Conservation (phyloP, 495 filamentous ascomycete species). For the Penicillium dipodomyicola region DNA sequence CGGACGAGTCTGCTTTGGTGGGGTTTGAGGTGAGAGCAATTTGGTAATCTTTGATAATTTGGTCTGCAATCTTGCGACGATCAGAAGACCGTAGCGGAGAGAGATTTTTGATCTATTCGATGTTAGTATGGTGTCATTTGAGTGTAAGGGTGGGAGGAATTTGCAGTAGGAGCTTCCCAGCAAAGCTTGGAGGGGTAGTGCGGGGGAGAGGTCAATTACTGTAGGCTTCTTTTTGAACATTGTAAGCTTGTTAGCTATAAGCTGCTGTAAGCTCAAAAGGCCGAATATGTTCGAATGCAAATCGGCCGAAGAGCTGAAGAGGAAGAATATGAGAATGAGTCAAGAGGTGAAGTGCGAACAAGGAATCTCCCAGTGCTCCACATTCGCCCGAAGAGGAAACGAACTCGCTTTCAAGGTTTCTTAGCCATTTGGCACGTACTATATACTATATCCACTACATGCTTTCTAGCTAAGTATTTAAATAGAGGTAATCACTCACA, state of each 20-base stretch:
- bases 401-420: neutral
- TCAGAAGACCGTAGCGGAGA: constrained; percentile 70
- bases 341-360: constrained; percentile 1
- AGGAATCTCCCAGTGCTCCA: constrained; percentile 2
- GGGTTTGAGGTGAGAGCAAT: constrained; percentile 45
- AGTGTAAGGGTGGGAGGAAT: too few relatives aligned
- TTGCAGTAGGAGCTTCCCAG: neutral
- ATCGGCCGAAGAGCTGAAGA: neutral
- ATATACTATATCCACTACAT: too few relatives aligned
- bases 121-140: constrained; percentile 1
- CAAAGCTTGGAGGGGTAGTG: constrained; percentile 24
- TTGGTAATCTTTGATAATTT: constrained; percentile 63
- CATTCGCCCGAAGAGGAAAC: neutral
- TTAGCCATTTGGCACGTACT: too few relatives aligned
- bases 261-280: too few relatives aligned
- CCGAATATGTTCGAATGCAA: neutral
- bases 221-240: constrained; percentile 82
- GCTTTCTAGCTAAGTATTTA: too few relatives aligned
- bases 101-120: constrained; percentile 62
- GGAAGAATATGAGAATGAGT: neutral
- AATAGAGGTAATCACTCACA: too few relatives aligned
- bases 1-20: constrained; percentile 33
- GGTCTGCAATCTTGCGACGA: constrained; percentile 65
- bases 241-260: neutral
- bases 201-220: constrained; percentile 41